These are phyloP conservation scores for Lenzites betulinus DNA, from an alignment of 768 basidiomycete genomes.

Conservation along the genomic window DNA sequence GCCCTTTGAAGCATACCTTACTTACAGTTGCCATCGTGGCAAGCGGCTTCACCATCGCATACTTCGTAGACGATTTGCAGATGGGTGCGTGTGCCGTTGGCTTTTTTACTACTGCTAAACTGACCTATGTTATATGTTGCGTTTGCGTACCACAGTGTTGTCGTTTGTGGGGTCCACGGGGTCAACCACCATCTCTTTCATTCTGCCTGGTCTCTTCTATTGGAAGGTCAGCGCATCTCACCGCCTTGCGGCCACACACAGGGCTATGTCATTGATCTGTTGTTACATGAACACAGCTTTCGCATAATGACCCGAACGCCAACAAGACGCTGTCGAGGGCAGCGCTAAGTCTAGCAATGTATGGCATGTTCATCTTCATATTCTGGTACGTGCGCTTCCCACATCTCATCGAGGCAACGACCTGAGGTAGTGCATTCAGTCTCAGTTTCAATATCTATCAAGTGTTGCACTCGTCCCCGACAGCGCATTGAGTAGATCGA, in stretches of 20 bases:
- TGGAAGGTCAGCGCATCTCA: constrained; percentile 66
- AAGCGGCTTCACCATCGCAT: constrained; percentile 71
- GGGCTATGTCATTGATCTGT: constrained; percentile 4
- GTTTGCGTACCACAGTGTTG: constrained; percentile 55
- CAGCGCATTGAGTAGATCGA: constrained; percentile 17
- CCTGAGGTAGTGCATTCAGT: constrained; percentile 40
- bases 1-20: constrained; percentile 62
- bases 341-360: constrained; percentile 66
- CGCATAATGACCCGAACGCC: constrained; percentile 61
- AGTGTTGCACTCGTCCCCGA: constrained; percentile 42
- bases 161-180: constrained; percentile 97
- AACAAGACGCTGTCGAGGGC: constrained; percentile 58
- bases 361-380: constrained; percentile 78
- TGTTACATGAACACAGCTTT: constrained; percentile 49
- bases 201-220: constrained; percentile 90
- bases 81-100: constrained; percentile 52
- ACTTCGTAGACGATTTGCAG: constrained; percentile 75
- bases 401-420: neutral
- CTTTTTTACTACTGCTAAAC: neutral
- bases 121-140: neutral
- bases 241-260: neutral
- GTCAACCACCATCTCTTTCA: constrained; percentile 95
- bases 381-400: constrained; percentile 73
- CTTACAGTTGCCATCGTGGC: constrained; percentile 69
- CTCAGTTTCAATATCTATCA: constrained; percentile 80